Base-by-base conservation (phyloP, 345 rosid genomes). In the Heritiera littoralis region DNA sequence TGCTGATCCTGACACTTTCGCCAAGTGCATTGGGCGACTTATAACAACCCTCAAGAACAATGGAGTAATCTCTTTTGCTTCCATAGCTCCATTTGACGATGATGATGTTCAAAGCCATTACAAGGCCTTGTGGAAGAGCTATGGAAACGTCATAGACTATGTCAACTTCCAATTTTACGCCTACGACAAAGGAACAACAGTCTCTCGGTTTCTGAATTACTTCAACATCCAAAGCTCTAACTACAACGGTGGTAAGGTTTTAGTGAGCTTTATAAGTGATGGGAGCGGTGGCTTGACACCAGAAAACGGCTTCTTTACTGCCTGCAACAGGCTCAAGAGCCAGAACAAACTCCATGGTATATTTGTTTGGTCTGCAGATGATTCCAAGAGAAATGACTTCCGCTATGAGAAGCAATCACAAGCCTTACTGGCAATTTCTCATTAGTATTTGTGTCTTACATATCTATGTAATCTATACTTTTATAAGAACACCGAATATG, bases 81-180 rank as follows among this genome's bases (percentile, higher is more conserved):
- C 90, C 13, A 84, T 87, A 32, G 89, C 92, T 70, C 90, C 89
- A 8, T 82, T 63, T 14, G 89, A 81, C 10, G 86, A 78, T 13
- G 82, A 77, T 23, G 78, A 83, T 65, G 87, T 84, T n/a, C 88
- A 87, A 67, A 81, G 77, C 66, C 85, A 87, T 77, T 79, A 86
- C 82, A 12, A 35, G 46, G 85, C 90, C 64, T 75, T 84, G 82
- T 87, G 92, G 92, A 81, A 69, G 48, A 83, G 83, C 63, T 82
- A 89, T 58, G 78, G 89, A 7, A 18, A 77, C 74, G 49, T 77
- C 40, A 85, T 87, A 23, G 86, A 86, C 75, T 83, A 83, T 64
- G 84, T 87, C 9, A 89, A 85, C 79, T 89, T 87, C 83, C 88
- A 89, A 59, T 87, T 89, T 60, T 87, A 89, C 0, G 85, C 92